Evolutionary conservation across 805 yeast genomes (phyloP).

Genomic region (Pichia sporocuriosa): DNA sequence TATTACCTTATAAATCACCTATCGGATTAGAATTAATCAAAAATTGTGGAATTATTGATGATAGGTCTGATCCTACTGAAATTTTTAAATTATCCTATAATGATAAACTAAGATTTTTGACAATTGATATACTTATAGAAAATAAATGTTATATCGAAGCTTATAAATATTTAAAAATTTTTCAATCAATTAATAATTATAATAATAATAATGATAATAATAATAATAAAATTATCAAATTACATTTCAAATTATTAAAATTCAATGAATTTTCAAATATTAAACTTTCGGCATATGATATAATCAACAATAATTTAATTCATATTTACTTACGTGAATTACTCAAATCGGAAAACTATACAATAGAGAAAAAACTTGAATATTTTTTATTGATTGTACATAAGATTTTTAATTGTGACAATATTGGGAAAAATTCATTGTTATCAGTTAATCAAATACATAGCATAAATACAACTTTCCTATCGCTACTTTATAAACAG

Average conservation of each 20-base stretch:
- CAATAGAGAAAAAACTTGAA: constrained; percentile 10
- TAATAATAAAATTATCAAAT: background rate
- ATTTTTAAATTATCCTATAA: constrained; percentile 14
- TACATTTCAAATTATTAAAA: constrained; percentile 6
- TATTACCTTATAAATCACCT: background rate
- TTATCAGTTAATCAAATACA: constrained; percentile 7
- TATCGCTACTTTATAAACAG: constrained; percentile 7
- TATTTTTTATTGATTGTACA: constrained; percentile 13
- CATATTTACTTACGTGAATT: constrained; percentile 8
- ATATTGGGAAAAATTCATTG: background rate
- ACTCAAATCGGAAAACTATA: background rate
- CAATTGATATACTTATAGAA: constrained; percentile 16
- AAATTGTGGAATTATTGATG: constrained; percentile 12
- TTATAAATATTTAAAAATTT: constrained; percentile 10
- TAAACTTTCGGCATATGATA: background rate
- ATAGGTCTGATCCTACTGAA: background rate
- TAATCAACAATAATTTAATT: constrained; percentile 1
- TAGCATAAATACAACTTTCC: constrained; percentile 10
- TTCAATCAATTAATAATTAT: background rate
- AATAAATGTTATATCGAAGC: constrained; percentile 15
- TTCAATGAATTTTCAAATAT: background rate
- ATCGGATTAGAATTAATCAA: constrained; percentile 4
- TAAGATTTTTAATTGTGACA: background rate
- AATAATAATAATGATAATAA: background rate
- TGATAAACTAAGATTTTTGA: constrained; percentile 15